Percentiles rank a stretch among this genome's conserved stretches.
These are phyloP conservation scores for Botrytis elliptica DNA, from an alignment of 2,329 filamentous ascomycete species.

Conservation along the genomic window DNA sequence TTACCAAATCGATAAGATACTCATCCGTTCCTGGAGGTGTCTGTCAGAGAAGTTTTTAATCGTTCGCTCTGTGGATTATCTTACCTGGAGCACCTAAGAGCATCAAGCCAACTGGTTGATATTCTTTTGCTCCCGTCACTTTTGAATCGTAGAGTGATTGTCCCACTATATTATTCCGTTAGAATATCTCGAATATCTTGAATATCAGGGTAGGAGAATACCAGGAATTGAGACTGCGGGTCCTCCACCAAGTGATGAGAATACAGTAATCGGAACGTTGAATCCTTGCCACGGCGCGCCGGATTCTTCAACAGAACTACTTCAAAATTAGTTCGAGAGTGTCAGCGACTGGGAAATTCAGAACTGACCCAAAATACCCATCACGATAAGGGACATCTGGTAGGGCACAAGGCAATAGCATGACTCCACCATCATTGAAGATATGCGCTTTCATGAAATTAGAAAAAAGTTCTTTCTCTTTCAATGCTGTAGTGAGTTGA, in stretches of 20 bases:
- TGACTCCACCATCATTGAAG: slow-evolving; percentile 24
- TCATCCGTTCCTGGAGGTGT: slow-evolving; percentile 20
- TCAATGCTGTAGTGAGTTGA: slow-evolving; percentile 19
- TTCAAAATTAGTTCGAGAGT: not conserved
- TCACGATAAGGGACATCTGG: slow-evolving; percentile 23
- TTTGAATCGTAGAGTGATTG: slow-evolving; percentile 26
- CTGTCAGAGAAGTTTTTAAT: not conserved
- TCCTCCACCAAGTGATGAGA: slow-evolving; percentile 27
- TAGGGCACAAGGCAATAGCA: slow-evolving; percentile 26
- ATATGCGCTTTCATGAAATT: slow-evolving; percentile 24
- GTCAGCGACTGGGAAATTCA: rapidly evolving
- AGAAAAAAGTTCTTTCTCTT: slow-evolving; percentile 22
- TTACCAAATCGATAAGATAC: slow-evolving; percentile 15
- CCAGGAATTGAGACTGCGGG: slow-evolving; percentile 29
- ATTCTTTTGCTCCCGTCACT: slow-evolving; percentile 17
- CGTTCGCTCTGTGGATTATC: not conserved
- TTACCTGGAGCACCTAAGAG: slow-evolving; percentile 26
- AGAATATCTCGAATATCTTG: not conserved
- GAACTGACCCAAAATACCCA: slow-evolving; percentile 14
- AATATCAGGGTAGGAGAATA: not conserved
- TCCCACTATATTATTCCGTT: slow-evolving; percentile 22
- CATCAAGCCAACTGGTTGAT: slow-evolving; percentile 29
- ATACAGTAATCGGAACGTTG: slow-evolving; percentile 25
- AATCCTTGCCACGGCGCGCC: slow-evolving; percentile 30
- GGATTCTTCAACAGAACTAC: slow-evolving; percentile 17